These are phyloP conservation scores for Peterozyma toletana DNA, from an alignment of 805 yeast species.

Conservation along the genomic window DNA sequence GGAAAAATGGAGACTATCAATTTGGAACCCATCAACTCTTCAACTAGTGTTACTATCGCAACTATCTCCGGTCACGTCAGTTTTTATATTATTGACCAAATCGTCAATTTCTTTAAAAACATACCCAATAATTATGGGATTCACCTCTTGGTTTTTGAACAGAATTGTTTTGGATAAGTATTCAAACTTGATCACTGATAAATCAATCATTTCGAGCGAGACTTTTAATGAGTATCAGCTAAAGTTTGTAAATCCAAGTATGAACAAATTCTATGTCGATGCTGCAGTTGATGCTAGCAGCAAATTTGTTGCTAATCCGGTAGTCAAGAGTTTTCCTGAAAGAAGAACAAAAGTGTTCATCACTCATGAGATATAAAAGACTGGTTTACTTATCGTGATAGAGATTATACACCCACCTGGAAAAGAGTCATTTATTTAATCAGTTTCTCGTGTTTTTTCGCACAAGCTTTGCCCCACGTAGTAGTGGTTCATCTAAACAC, in stretches of 20 bases:
- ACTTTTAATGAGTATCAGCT: conserved; percentile 54
- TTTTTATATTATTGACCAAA: too few relatives aligned
- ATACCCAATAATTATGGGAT: not conserved
- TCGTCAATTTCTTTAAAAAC: not conserved
- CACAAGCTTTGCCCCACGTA: too few relatives aligned
- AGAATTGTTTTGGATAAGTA: conserved; percentile 32
- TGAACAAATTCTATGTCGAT: conserved; percentile 45
- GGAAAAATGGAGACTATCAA: conserved; percentile 39
- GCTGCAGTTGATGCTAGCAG: conserved; percentile 49
- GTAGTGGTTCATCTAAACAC: too few relatives aligned
- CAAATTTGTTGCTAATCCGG: not conserved
- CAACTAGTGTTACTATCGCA: conserved; percentile 20
- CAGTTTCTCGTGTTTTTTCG: too few relatives aligned
- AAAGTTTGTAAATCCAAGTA: conserved; percentile 55
- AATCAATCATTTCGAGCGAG: conserved; percentile 51
- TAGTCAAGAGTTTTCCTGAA: conserved; percentile 6
- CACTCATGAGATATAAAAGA: conserved; percentile 1
- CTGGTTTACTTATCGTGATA: too few relatives aligned
- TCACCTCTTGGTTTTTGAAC: conserved; percentile 9
- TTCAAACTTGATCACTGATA: conserved; percentile 44
- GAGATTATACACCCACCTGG: too few relatives aligned
- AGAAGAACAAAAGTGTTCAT: conserved; percentile 4
- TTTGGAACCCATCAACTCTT: conserved; percentile 66
- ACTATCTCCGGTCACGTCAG: too few relatives aligned
- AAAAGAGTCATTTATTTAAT: too few relatives aligned